phyloP scores from a whole-genome alignment of 2,329 filamentous ascomycete genomes.

The Alternaria viburni region DNA sequence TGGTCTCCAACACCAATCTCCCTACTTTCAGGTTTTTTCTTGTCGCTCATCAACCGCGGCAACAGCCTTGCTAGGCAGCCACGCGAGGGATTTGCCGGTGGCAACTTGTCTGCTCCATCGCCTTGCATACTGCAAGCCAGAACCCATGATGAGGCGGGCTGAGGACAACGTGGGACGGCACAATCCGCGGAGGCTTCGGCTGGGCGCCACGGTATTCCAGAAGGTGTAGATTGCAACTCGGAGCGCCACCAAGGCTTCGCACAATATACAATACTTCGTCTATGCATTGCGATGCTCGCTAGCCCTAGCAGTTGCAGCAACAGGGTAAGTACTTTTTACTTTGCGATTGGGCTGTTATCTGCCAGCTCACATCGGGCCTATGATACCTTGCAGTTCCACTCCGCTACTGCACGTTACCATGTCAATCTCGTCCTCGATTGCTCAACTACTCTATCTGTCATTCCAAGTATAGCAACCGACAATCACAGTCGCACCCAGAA shows the following conservation, averaged over 20 bases:
- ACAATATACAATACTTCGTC: not conserved
- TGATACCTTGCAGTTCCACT: not conserved
- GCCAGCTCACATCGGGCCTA: not conserved
- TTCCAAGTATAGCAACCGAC: conserved; percentile 1
- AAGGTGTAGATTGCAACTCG: not conserved
- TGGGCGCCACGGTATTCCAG: not conserved
- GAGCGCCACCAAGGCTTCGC: not conserved
- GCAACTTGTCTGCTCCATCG: not conserved
- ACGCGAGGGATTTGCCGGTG: not conserved
- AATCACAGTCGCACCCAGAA: not conserved
- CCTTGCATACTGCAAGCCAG: not conserved
- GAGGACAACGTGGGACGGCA: not conserved
- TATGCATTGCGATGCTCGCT: not conserved
- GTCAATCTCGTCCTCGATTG: not conserved
- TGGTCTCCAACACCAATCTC: not conserved
- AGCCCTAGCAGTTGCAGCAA: not conserved
- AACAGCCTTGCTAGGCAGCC: not conserved
- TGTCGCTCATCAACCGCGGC: not conserved
- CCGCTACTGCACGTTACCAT: not conserved
- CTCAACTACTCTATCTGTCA: not conserved
- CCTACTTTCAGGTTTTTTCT: not conserved
- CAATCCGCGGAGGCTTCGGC: not conserved
- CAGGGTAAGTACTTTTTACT: not conserved
- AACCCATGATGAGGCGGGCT: not conserved
- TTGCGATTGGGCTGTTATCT: not conserved